phyloP scores from a whole-genome alignment of 176 grass and related monocot species.

The Lolium perenne region DNA sequence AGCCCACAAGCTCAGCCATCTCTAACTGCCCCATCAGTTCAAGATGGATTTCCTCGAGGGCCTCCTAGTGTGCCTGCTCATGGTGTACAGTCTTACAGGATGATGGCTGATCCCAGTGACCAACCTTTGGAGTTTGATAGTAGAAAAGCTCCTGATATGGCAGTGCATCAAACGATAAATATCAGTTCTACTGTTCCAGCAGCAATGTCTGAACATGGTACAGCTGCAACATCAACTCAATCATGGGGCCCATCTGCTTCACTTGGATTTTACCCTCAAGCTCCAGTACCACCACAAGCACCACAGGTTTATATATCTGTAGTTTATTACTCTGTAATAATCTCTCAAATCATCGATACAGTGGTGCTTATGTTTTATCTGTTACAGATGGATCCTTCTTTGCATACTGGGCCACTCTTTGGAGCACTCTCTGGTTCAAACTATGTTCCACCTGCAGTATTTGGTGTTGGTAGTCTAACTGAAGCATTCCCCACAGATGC shows the following conservation, averaged over 20 bases:
- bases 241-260: conserved; percentile 69
- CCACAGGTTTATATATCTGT: conserved; percentile 54
- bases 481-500: conserved; percentile 63
- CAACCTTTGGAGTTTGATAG: conserved; percentile 68
- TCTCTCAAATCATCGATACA: conserved; percentile 12
- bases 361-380: conserved; percentile 39
- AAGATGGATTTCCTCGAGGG: conserved; percentile 61
- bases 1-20: conserved; percentile 49
- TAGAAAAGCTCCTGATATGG: conserved; percentile 55
- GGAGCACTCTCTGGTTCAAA: conserved; percentile 56
- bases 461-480: conserved; percentile 65
- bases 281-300: conserved; percentile 53
- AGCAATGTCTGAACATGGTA: conserved; percentile 58
- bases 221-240: conserved; percentile 49
- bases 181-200: conserved; percentile 50
- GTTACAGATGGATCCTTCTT: conserved; percentile 69
- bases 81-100: conserved; percentile 38
- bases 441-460: conserved; percentile 69
- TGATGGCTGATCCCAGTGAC: conserved; percentile 60
- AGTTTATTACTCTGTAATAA: conserved; percentile 19
- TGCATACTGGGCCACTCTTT: conserved; percentile 58
- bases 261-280: conserved; percentile 59
- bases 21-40: conserved; percentile 55
- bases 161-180: conserved; percentile 51
- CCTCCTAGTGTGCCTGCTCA: conserved; percentile 48